Evolutionary conservation across 2,329 filamentous ascomycete species (phyloP).

Genomic region (Colletotrichum orbiculare): DNA sequence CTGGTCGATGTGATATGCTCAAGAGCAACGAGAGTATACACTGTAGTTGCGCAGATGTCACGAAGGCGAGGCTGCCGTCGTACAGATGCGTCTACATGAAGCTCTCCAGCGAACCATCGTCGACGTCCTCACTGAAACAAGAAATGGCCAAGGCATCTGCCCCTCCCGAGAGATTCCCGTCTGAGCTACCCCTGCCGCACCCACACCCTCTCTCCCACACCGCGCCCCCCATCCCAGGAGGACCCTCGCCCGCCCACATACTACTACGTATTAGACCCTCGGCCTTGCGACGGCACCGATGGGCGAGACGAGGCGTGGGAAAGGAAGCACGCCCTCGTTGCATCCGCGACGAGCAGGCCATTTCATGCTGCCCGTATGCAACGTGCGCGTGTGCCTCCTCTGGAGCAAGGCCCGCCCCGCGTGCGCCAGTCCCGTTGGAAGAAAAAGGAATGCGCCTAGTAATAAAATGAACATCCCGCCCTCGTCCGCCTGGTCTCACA

Average conservation of each 20-base stretch:
- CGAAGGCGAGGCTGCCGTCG: too few species aligned
- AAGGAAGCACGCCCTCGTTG: constrained; percentile 27
- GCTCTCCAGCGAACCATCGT: neutral
- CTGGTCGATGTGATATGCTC: too few species aligned
- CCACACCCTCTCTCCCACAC: constrained; percentile 12
- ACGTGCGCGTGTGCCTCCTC: neutral
- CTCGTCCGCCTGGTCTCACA: constrained; percentile 27
- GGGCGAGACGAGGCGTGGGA: constrained; percentile 33
- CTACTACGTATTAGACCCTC: constrained; percentile 15
- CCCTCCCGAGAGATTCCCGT: constrained; percentile 32
- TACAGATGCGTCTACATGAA: too few species aligned
- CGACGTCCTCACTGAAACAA: constrained; percentile 33
- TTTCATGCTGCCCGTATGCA: neutral
- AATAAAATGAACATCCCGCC: constrained; percentile 34
- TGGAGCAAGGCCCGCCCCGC: neutral
- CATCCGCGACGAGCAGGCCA: constrained; percentile 3
- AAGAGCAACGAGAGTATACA: too few species aligned
- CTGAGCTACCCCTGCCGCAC: constrained; percentile 34
- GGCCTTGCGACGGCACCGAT: constrained; percentile 34
- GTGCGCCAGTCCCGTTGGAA: constrained; percentile 1
- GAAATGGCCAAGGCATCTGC: constrained; percentile 28
- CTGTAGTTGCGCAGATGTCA: too few species aligned
- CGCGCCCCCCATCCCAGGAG: constrained; percentile 24
- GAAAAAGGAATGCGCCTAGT: constrained; percentile 9
- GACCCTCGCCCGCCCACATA: constrained; percentile 22